Percentiles rank a stretch among this genome's conserved stretches.
Evolutionary conservation across 169 alveolate genomes (phyloP).

Genomic region (Babesia ovata): DNA sequence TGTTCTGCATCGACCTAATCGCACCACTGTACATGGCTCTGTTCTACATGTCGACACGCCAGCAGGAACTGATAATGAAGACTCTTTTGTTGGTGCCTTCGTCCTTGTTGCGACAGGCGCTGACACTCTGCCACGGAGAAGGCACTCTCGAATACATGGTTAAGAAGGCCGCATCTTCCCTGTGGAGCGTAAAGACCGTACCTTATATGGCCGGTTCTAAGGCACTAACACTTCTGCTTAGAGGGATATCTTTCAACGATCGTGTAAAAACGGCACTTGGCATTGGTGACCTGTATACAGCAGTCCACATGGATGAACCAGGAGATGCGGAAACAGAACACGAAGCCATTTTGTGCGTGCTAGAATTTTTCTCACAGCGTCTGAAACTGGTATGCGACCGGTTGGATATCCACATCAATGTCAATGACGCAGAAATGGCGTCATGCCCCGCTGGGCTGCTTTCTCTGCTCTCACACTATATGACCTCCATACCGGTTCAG

Average conservation of each 20-base stretch:
- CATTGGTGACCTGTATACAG: neutral
- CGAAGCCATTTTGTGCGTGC: constrained; percentile 10
- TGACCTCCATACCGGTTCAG: constrained; percentile 23
- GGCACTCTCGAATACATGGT: neutral
- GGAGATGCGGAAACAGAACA: neutral
- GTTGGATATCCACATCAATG: constrained; percentile 14
- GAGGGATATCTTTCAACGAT: neutral
- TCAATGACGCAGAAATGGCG: neutral
- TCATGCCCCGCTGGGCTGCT: constrained; percentile 31
- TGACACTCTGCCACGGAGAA: neutral
- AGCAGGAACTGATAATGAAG: constrained; percentile 36
- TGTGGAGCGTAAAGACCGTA: constrained; percentile 33
- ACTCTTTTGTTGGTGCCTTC: neutral
- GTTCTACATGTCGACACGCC: constrained; percentile 39
- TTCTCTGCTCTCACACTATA: constrained; percentile 26
- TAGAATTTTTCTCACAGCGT: constrained; percentile 5
- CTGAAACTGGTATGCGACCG: neutral
- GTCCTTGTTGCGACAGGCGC: neutral
- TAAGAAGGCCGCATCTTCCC: constrained; percentile 3
- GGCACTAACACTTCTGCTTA: constrained; percentile 25
- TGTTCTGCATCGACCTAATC: neutral
- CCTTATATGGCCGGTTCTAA: constrained; percentile 31
- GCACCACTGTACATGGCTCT: constrained; percentile 22
- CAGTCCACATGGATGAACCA: neutral
- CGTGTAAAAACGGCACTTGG: constrained; percentile 4